Evolutionary conservation across 2,329 filamentous ascomycete genomes (phyloP), one percentile per base, ranked within the genome.

Genomic region (Hypomyces rosellus): DNA sequence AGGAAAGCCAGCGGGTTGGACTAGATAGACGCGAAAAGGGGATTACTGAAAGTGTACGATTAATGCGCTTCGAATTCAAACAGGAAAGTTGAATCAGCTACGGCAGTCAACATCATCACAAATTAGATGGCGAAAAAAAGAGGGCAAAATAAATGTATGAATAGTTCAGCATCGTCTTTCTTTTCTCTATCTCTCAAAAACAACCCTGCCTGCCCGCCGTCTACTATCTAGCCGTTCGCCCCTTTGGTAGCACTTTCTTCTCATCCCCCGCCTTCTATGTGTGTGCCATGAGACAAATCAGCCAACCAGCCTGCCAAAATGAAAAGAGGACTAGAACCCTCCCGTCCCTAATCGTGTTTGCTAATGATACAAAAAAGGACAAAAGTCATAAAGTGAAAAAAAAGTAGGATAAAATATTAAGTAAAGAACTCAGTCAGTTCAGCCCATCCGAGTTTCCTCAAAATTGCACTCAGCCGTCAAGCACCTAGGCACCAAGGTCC

Each of bases 381-480:
- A 50, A 40, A 40, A 34, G 48, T 44, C 36, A 13, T 33, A 3
- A 46, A 34, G 15, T 15, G 16, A 38, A 18, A 46, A 40, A 25
- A 22, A 41, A 42, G 30, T 34, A 46, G 18, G 36, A 33, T 18
- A 50, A 15, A 46, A 42, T 43, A 46, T 40, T 49, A 25, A 52
- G 22, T 44, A 33, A 42, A 49, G 16, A 46, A 41, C 33, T 40
- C 45, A 30, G 25, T 41, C 18, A 7, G 4, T 25, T 25, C 22
- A 25, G 22, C 22, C 22, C 22, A 7, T 25, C 22, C 22, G 25
- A 30, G 22, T 40, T 40, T 36, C 45, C 42, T 40, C 47, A 25
- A 34, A 20, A 20, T 20, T 5, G 20, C 20, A 20, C 20, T 5
- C 20, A n/a, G n/a, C n/a, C n/a, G n/a, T n/a, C n/a, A n/a, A n/a